Percentiles rank a stretch among this genome's conserved stretches.
Conservation (phyloP, 257 asterid genomes). For the Penstemon eatonii region DNA sequence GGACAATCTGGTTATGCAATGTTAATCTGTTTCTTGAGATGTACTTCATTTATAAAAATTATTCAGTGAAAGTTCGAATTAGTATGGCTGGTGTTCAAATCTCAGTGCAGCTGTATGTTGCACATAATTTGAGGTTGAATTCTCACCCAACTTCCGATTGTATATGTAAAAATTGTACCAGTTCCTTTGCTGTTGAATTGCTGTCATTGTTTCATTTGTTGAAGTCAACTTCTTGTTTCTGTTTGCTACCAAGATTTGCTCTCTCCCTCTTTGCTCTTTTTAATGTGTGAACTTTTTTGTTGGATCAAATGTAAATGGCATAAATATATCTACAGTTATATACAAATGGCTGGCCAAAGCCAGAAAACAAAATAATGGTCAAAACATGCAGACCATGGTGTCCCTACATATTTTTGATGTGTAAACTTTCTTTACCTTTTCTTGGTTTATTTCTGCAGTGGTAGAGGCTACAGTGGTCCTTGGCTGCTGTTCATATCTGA, state of each 20-base stretch:
- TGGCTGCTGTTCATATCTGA: slow-evolving; percentile 95
- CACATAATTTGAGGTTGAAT: neutral
- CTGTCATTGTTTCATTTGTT: neutral
- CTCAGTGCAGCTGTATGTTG: neutral
- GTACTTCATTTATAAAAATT: neutral
- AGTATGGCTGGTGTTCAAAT: neutral
- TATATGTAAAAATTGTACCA: slow-evolving; percentile 4
- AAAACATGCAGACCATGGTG: no score
- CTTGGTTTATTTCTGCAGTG: slow-evolving; percentile 37
- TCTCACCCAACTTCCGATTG: slow-evolving; percentile 4
- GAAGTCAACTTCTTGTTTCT: neutral
- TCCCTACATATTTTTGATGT: neutral
- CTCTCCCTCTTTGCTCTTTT: neutral
- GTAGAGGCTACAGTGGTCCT: slow-evolving; percentile 65
- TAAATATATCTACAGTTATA: no score
- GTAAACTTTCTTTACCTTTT: neutral
- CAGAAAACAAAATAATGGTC: no score
- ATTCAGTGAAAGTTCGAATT: neutral
- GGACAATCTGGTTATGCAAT: slow-evolving; percentile 11
- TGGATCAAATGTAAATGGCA: neutral
- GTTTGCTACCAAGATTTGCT: slow-evolving; percentile 13
- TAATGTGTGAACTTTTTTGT: neutral
- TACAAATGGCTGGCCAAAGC: no score
- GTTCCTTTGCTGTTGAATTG: neutral
- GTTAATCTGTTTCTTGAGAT: slow-evolving; percentile 3